phyloP scores from a whole-genome alignment of 352 stramenopile genomes.

The Pythium rhizo-oryzae region DNA sequence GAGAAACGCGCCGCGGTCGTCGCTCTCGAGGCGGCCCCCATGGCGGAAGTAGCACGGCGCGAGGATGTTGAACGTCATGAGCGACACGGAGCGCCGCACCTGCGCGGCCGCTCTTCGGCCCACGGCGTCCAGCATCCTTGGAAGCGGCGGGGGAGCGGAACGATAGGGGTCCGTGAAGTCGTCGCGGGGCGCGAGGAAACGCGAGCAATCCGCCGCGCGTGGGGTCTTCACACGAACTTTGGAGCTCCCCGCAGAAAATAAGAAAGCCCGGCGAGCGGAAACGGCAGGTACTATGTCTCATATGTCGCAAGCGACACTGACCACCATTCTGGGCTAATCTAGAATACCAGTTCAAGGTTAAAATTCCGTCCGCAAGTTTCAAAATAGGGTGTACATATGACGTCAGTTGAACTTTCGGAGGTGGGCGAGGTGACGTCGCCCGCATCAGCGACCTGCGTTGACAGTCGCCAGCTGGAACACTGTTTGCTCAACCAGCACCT shows the following conservation, averaged over 20 bases:
- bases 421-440: constrained; percentile 30
- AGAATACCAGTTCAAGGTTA: too few relatives aligned
- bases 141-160: neutral
- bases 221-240: neutral
- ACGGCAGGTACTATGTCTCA: neutral
- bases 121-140: constrained; percentile 32
- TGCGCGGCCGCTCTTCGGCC: constrained; percentile 29
- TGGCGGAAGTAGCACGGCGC: constrained; percentile 89
- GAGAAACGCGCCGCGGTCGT: constrained; percentile 62
- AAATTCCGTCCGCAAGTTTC: too few relatives aligned
- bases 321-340: neutral
- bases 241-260: constrained; percentile 2
- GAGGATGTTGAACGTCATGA: constrained; percentile 90
- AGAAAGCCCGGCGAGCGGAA: neutral
- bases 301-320: constrained; percentile 21
- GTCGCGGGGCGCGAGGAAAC: neutral
- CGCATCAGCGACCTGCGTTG: constrained; percentile 8
- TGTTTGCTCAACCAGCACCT: constrained; percentile 13
- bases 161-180: neutral
- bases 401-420: constrained; percentile 19
- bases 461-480: neutral
- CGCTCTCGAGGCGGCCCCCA: constrained; percentile 71
- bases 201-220: constrained; percentile 7
- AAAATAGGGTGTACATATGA: too few relatives aligned
- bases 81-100: constrained; percentile 49